Evolutionary conservation across 2,329 filamentous ascomycete genomes (phyloP), one percentile per base, ranked within the genome.

Genomic region (Phoma sp.): DNA sequence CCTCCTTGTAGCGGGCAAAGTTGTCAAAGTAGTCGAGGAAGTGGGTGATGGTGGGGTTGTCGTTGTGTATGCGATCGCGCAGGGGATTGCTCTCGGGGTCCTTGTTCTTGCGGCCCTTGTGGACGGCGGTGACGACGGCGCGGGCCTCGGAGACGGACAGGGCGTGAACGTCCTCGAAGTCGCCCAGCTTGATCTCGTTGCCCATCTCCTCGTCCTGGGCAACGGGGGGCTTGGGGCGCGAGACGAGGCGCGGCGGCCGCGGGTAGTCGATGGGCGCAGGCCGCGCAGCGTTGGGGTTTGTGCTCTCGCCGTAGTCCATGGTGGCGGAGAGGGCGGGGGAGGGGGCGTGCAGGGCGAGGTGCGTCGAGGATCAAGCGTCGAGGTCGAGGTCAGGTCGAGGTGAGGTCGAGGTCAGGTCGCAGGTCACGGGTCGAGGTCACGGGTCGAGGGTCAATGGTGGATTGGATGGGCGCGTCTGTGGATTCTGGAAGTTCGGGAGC

Each of bases 1-100:
- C 92, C 69, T 93, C 88, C 80, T 96, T 96, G 84, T 98, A 98
- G 32, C 95, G 90, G 17, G 93, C 90, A 78, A 99, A 99, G 60
- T 92, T 88, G 69, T 96, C 92, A 49, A 98, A 86, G 78, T 99
- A 98, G 72, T 93, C 91, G 63, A 92, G 84, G 24, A 94, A 97
- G 76, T 96, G 93, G 60, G 86, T 87, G 52, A 96, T 84, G 76
- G 93, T 92, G 71, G 75, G 68, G 49, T 65, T 70, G 60, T 75
- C 73, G 60, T 74, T 74, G 80, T 88, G 73, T 83, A 93, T 89
- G 91, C 91, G 60, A 88, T 93, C 82, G 91, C 91, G 71, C 45
- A 92, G 84, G 71, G 92, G 91, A 78, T 92, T 92, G 68, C 60
- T 66, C 45, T 64, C 61, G 12, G 68, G 62, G 43, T 88, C 86